These are phyloP conservation scores for Sonneratia alba DNA, from an alignment of 345 rosid species.

Conservation along the genomic window DNA sequence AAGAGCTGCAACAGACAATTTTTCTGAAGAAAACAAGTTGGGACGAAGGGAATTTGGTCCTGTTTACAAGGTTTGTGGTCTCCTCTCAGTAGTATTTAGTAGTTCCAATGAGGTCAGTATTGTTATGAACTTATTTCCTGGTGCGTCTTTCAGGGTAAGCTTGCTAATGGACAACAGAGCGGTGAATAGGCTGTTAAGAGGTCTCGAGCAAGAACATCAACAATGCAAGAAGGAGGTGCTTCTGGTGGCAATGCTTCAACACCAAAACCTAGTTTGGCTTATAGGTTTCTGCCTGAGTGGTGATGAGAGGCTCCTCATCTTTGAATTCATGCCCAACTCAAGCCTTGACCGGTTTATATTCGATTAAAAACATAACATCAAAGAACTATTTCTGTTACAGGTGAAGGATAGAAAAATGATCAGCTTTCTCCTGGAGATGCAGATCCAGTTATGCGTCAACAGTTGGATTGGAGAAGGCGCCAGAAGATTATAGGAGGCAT, in stretches of 20 bases:
- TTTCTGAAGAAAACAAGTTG: conserved; percentile 56
- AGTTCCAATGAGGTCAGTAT: neutral
- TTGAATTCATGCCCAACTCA: conserved; percentile 62
- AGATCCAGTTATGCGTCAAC: conserved; percentile 34
- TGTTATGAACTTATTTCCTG: neutral
- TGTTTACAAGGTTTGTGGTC: conserved; percentile 52
- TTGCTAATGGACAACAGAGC: conserved; percentile 56
- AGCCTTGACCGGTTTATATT: conserved; percentile 58
- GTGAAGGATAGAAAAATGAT: neutral
- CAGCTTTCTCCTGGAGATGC: neutral
- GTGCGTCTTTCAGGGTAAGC: conserved; percentile 36
- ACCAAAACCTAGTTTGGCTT: conserved; percentile 2
- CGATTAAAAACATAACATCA: conserved; percentile 22
- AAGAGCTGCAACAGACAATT: conserved; percentile 49
- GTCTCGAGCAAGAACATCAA: conserved; percentile 43
- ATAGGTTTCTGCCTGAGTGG: neutral
- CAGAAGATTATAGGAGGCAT: conserved; percentile 52
- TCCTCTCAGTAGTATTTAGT: neutral
- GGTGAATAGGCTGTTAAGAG: conserved; percentile 46
- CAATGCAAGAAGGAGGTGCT: conserved; percentile 55
- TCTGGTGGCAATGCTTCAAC: conserved; percentile 34
- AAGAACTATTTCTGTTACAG: neutral
- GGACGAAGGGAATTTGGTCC: conserved; percentile 83
- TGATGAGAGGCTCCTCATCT: conserved; percentile 12
- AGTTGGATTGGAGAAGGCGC: conserved; percentile 46